These are phyloP conservation scores for Fagus sylvatica DNA, from an alignment of 306 rosid species.

Conservation along the genomic window DNA sequence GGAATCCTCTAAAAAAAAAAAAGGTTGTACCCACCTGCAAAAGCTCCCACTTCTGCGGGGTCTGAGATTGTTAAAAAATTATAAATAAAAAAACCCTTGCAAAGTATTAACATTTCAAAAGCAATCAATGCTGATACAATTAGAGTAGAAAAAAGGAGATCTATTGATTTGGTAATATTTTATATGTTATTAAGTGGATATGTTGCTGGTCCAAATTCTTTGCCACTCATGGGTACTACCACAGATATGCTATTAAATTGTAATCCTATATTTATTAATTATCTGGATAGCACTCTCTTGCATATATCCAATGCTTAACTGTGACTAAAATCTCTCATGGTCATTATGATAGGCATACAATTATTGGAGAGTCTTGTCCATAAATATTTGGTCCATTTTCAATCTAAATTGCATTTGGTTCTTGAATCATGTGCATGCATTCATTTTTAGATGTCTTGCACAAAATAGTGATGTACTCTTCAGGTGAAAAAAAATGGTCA, in stretches of 20 bases:
- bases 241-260: not conserved
- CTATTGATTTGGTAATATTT: not conserved
- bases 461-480: not conserved
- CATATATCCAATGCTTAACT: not conserved
- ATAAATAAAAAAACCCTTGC: not conserved
- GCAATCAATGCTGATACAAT: not conserved
- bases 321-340: conserved; percentile 4
- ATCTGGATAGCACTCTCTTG: not conserved
- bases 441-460: not conserved
- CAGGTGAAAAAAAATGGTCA: not conserved
- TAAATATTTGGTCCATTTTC: not conserved
- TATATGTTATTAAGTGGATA: not conserved
- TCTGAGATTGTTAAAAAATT: not conserved
- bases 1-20: too few relatives aligned
- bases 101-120: not conserved
- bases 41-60: too few relatives aligned
- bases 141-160: not conserved
- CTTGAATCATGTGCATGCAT: not conserved
- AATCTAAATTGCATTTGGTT: not conserved
- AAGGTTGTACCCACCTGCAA: too few relatives aligned
- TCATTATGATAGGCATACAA: not conserved
- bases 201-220: not conserved
- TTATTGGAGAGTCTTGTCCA: not conserved
- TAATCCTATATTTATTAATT: not conserved
- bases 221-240: not conserved